Percentiles rank a stretch among this genome's conserved stretches.
Conservation (phyloP, 495 filamentous ascomycete species). For the Aspergillus mulundensis region DNA sequence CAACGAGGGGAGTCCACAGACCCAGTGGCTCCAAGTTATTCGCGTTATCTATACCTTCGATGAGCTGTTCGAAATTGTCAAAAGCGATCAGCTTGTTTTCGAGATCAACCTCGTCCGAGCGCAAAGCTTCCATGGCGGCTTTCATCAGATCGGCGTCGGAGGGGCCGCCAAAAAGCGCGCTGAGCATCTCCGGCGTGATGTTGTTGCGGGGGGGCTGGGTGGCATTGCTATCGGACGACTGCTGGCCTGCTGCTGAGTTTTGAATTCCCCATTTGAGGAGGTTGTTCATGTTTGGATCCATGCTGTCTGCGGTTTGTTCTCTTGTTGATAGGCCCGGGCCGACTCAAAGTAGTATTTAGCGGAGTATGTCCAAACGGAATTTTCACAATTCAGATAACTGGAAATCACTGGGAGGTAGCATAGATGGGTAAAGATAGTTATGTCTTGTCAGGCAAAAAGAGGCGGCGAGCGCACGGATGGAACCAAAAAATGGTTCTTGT, state of each 20-base stretch:
- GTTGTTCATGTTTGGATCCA: conserved; percentile 60
- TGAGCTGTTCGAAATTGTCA: conserved; percentile 92
- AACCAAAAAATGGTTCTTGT: conserved; percentile 8
- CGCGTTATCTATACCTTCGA: conserved; percentile 91
- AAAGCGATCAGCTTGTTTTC: conserved; percentile 83
- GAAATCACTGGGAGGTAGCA: background rate
- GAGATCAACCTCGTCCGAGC: conserved; percentile 57
- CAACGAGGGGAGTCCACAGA: conserved; percentile 76
- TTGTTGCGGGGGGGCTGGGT: conserved; percentile 30
- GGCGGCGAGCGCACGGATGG: background rate
- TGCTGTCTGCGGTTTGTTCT: conserved; percentile 30
- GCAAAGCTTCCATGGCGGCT: conserved; percentile 70
- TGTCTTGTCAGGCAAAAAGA: background rate
- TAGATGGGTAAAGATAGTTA: background rate
- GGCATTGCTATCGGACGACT: conserved; percentile 32
- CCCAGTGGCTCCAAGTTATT: conserved; percentile 78
- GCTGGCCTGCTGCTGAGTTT: conserved; percentile 52
- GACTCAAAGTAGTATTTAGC: no score
- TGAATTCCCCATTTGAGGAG: conserved; percentile 95
- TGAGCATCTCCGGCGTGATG: conserved; percentile 63
- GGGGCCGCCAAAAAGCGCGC: conserved; percentile 71
- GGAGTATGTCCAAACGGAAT: background rate
- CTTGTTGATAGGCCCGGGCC: no score
- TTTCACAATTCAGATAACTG: background rate
- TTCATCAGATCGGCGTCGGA: conserved; percentile 89